Evolutionary conservation across 129 eudicot genomes (phyloP).

Genomic region (Centaurea solstitialis): DNA sequence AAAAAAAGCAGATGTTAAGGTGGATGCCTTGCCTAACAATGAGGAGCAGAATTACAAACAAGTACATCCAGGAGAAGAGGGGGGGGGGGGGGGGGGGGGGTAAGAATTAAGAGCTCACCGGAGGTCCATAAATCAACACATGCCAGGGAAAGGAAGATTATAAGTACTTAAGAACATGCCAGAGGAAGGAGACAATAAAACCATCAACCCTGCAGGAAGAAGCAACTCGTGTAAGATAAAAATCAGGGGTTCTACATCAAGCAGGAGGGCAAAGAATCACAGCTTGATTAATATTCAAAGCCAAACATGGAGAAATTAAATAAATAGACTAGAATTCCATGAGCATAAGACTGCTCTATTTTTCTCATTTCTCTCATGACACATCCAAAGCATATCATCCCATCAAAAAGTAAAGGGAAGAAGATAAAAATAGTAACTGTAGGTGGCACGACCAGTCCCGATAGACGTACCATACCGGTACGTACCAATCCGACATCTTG

Average conservation of each 20-base stretch:
- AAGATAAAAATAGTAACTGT: not conserved
- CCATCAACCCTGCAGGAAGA: conserved; percentile 68
- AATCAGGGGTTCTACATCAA: not conserved
- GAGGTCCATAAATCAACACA: conserved; percentile 85
- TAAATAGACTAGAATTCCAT: not conserved
- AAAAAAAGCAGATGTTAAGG: not conserved
- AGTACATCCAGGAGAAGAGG: not conserved
- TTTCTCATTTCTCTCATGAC: not conserved
- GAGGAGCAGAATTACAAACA: not conserved
- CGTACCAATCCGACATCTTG: no score
- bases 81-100: not conserved
- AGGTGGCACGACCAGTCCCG: no score
- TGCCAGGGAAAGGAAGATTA: conserved; percentile 90
- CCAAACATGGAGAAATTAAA: not conserved
- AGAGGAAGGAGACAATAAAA: conserved; percentile 66
- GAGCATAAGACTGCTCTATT: conserved; percentile 1
- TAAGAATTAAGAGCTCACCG: conserved; percentile 56
- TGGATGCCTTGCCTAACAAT: not conserved
- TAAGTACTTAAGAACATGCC: conserved; percentile 58
- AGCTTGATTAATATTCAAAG: not conserved
- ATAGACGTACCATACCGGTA: no score
- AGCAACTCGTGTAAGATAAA: conserved; percentile 12
- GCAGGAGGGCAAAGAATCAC: not conserved
- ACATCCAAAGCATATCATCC: conserved; percentile 8
- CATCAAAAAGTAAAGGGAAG: not conserved